Percentiles rank a stretch among this genome's conserved stretches.
Conservation (phyloP, 768 basidiomycete genomes). For the Daedalea quercina region DNA sequence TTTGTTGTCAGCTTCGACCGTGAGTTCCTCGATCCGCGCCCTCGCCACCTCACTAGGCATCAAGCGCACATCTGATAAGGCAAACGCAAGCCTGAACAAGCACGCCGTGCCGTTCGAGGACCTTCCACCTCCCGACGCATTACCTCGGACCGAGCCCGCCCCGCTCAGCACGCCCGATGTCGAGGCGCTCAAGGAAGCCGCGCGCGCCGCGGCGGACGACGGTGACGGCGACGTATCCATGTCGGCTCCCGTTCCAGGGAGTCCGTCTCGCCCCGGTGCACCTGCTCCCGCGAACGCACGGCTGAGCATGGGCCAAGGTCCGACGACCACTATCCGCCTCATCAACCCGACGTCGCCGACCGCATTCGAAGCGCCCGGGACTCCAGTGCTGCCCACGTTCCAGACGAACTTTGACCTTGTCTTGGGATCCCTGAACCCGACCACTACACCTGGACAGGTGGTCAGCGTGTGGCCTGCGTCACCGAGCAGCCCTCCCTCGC, state of each 20-base stretch:
- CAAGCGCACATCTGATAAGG: conserved; percentile 40
- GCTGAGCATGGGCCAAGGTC: conserved; percentile 43
- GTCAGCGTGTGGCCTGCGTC: conserved; percentile 37
- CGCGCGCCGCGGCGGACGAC: conserved; percentile 1
- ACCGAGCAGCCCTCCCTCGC: conserved; percentile 18
- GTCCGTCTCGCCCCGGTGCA: conserved; percentile 48
- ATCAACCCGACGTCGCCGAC: conserved; percentile 23
- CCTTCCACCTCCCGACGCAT: conserved; percentile 11
- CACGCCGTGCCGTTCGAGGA: conserved; percentile 13
- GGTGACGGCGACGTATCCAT: conserved; percentile 5
- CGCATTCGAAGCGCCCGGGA: conserved; percentile 23
- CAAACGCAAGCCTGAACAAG: conserved; percentile 8
- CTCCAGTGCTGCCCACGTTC: conserved; percentile 63
- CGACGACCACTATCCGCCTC: conserved; percentile 40
- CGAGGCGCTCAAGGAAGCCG: not conserved
- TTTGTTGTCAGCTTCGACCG: conserved; percentile 39
- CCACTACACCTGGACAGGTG: conserved; percentile 7
- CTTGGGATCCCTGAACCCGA: conserved; percentile 43
- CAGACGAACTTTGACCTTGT: conserved; percentile 63
- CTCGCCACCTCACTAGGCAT: conserved; percentile 73
- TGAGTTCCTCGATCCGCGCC: conserved; percentile 68
- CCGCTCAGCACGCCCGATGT: conserved; percentile 34
- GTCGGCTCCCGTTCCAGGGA: conserved; percentile 51
- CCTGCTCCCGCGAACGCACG: conserved; percentile 57
- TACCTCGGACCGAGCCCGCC: conserved; percentile 29